A percentile compares a stretch with the other conserved stretches of the same genome.
Conservation (phyloP, 805 yeast genomes). For the Ogataea zsoltii region DNA sequence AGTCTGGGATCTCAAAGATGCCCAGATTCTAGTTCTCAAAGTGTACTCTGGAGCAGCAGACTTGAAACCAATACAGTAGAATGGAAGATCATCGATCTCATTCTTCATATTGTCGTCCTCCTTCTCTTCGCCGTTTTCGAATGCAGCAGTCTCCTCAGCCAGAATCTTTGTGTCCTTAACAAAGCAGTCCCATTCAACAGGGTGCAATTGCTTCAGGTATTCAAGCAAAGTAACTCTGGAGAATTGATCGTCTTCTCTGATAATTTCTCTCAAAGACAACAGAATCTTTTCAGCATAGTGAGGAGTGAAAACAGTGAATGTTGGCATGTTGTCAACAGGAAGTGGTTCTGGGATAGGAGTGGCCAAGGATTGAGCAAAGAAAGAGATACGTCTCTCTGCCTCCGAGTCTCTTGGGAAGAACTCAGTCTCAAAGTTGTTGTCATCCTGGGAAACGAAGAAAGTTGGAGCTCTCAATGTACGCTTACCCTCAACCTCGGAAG, state of each 20-base stretch:
- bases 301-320: constrained; percentile 94
- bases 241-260: constrained; percentile 95
- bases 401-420: constrained; percentile 96
- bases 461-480: constrained; percentile 99
- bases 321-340: constrained; percentile 99
- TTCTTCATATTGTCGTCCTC: constrained; percentile 69
- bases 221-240: constrained; percentile 93
- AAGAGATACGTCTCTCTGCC: constrained; percentile 99
- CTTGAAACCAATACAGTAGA: constrained; percentile 95
- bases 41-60: constrained; percentile 97
- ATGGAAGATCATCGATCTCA: constrained; percentile 89
- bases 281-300: constrained; percentile 95
- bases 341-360: constrained; percentile 99
- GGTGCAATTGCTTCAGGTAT: constrained; percentile 91
- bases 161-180: constrained; percentile 93
- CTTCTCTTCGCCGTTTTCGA: constrained; percentile 60
- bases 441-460: constrained; percentile 97
- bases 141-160: constrained; percentile 92
- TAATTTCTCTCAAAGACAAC: constrained; percentile 90
- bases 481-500: constrained; percentile 96
- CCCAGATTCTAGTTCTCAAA: constrained; percentile 97
- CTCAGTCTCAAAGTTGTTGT: constrained; percentile 90
- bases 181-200: constrained; percentile 97
- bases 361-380: constrained; percentile 98
- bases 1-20: constrained; percentile 95